Evolutionary conservation across 2,329 filamentous ascomycete genomes (phyloP).

Genomic region (Elsinoe fawcettii): DNA sequence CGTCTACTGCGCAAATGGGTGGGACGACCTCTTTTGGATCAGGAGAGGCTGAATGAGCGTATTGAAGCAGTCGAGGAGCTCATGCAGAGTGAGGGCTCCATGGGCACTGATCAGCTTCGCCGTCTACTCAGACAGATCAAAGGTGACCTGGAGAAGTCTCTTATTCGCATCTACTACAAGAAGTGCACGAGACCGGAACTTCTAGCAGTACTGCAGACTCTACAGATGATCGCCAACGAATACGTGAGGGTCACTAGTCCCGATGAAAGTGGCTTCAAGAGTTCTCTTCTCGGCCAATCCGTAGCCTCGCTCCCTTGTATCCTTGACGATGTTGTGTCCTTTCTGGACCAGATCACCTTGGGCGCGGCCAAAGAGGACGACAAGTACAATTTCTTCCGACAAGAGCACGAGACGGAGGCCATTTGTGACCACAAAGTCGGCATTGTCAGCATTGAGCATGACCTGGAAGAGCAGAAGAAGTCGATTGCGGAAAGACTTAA

Average conservation of each 20-base stretch:
- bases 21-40: conserved; percentile 77
- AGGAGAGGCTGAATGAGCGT: conserved; percentile 64
- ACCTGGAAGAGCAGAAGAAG: conserved; percentile 68
- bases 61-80: conserved; percentile 82
- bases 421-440: conserved; percentile 87
- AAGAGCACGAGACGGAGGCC: conserved; percentile 77
- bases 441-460: conserved; percentile 86
- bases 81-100: conserved; percentile 57
- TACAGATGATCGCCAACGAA: conserved; percentile 73
- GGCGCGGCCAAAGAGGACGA: conserved; percentile 78
- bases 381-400: conserved; percentile 89
- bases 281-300: conserved; percentile 60
- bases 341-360: conserved; percentile 77
- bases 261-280: conserved; percentile 63
- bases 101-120: conserved; percentile 65
- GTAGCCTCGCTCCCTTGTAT: conserved; percentile 71
- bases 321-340: conserved; percentile 60
- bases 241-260: conserved; percentile 61
- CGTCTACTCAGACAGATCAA: conserved; percentile 62
- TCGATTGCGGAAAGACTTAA: conserved; percentile 65
- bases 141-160: conserved; percentile 80
- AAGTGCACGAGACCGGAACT: conserved; percentile 89
- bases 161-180: conserved; percentile 95
- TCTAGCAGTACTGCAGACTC: conserved; percentile 71
- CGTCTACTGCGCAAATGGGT: conserved; percentile 90